Evolutionary conservation across 2,329 filamentous ascomycete genomes (phyloP), one percentile per base, ranked within the genome.

Genomic region (Elsinoe necatrix): DNA sequence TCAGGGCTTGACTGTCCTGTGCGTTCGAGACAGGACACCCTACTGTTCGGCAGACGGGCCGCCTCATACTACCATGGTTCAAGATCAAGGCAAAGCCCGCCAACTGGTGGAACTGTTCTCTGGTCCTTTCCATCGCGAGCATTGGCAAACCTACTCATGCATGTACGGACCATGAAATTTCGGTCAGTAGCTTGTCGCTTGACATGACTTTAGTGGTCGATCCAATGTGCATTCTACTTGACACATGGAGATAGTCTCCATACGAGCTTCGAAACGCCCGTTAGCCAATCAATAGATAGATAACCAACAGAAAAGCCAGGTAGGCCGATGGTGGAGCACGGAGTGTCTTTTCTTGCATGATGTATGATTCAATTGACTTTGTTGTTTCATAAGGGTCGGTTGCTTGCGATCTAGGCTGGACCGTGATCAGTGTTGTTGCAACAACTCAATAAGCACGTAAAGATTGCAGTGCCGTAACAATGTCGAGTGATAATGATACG

Each of bases 91-190:
- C 20, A 45, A 25, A 45, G 41, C 41, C 41, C 41, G 41, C 25
- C 18, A 23, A 45, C 9, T 45, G 20, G 41, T 45, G 41, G 41
- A 27, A 45, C 41, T 27, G 41, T 25, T 45, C 21, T 12, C 11
- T 25, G 21, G n/a, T 25, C 41, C 41, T 45, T 21, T 25, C 41
- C n/a, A n/a, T n/a, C n/a, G n/a, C n/a, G n/a, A n/a, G n/a, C 20
- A 27, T 45, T 45, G 41, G 41, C 41, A 45, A 45, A 45, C 20
- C 25, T 45, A 45, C 20, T 45, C 41, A n/a, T 45, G 41, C 11
- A 12, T 21, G 6, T 14, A 12, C 21, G 8, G 25, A 25, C 21
- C 20, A 45, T 45, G 41, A 25, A 45, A 27, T 45, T 23, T 45
- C 18, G 16, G 41, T 45, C 41, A 11, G 27, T 45, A 45, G 20